Evolutionary conservation across 257 asterid species (phyloP).

Genomic region (Osmanthus fragrans): DNA sequence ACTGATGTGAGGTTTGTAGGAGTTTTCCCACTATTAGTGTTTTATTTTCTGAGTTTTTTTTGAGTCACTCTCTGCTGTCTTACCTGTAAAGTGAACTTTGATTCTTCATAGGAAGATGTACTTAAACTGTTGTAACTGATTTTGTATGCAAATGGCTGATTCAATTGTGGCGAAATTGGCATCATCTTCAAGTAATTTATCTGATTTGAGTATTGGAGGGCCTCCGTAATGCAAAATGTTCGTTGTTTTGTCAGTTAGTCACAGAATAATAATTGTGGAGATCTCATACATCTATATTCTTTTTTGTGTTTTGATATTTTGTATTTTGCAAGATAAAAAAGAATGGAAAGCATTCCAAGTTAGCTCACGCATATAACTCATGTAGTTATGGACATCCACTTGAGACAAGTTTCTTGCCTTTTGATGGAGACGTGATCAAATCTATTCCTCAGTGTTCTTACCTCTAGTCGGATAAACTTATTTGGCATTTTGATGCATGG

Average conservation of each 20-base stretch:
- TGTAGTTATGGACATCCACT: too few relatives aligned
- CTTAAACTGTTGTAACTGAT: conserved; percentile 56
- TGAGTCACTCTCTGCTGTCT: conserved; percentile 18
- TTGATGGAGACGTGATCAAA: too few relatives aligned
- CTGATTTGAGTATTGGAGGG: background rate
- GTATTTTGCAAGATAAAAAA: too few relatives aligned
- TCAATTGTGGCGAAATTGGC: conserved; percentile 12
- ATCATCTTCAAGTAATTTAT: background rate
- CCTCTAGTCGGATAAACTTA: too few relatives aligned
- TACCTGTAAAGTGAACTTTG: conserved; percentile 59
- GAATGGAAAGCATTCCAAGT: background rate
- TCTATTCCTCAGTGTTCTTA: too few relatives aligned
- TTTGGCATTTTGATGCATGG: too few relatives aligned
- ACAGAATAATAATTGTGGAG: background rate
- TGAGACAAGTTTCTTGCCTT: too few relatives aligned
- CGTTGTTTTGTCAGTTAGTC: background rate
- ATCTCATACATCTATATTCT: too few relatives aligned
- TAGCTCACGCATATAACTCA: too few relatives aligned
- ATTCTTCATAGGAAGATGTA: conserved; percentile 44
- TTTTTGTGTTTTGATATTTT: too few relatives aligned
- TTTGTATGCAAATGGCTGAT: conserved; percentile 42
- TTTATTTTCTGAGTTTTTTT: background rate
- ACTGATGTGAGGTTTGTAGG: conserved; percentile 32
- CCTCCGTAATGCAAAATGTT: background rate
- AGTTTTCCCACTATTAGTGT: conserved; percentile 1